Evolutionary conservation across 139 green algal genomes (phyloP), one percentile per base, ranked within the genome.

Genomic region (Ettlia oleoabundans): DNA sequence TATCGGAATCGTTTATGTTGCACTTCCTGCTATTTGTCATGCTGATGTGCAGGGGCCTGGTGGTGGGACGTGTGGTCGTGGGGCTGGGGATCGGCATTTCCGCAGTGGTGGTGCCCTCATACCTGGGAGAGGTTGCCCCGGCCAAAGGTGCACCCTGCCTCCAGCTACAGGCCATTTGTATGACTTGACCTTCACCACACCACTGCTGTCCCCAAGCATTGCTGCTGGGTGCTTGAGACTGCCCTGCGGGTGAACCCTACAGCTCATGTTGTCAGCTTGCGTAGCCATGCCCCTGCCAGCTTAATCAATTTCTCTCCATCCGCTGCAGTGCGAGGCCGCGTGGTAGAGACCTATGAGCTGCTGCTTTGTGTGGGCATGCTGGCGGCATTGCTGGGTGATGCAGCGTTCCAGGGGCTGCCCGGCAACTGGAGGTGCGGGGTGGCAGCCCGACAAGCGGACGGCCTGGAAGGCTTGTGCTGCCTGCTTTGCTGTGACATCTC

Each of bases 321-420:
- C 0, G 40, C 70, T 33, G 75, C 33, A 78, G 67, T 28, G 35
- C 73, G 93, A 33, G 92, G 92, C 0, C 82, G 87, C 13, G 82
- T 95, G 30, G 91, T 96, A 42, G 88, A 91, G 63, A 70, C 88
- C 26, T 93, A 92, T 37, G 92, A 96, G 90, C 82, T 96, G 32
- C 89, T 95, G 90, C 85, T 97, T 41, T 94, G 91, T 30, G 41
- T 90, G 1, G 94, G 94, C 85, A 96, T 96, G 91, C 87, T 98
- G 74, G 30, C 63, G 0, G 84, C 93, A 2, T 70, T 86, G 4
- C 68, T 95, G 22, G 82, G 89, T 33, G 92, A 97, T 84, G 89
- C 75, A 40, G 83, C 81, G 5, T 85, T 97, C 40, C 71, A 85
- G n/a, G 38, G 53, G 13, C 72, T 90, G 38, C 47, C 61, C 21